Conservation (phyloP, 805 yeast genomes). For the Scheffersomyces coipomensis region DNA sequence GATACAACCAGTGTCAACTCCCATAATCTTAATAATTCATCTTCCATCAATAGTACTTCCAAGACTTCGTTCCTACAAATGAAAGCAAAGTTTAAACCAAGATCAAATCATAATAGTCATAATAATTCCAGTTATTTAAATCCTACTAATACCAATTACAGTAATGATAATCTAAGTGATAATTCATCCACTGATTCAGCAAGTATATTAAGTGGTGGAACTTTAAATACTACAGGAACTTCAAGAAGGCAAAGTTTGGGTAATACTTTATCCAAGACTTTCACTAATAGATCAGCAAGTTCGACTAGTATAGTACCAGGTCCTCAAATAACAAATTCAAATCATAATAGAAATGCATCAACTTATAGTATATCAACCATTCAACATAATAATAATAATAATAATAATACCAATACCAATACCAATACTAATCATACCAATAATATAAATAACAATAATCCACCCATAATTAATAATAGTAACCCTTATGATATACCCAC, state of each 20-base stretch:
- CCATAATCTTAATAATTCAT: not conserved
- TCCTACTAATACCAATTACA: conserved; percentile 6
- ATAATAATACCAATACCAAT: conserved; percentile 26
- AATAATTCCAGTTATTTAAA: conserved; percentile 1
- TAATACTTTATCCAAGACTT: conserved; percentile 11
- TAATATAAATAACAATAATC: too few relatives aligned
- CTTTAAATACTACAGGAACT: conserved; percentile 8
- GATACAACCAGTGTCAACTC: not conserved
- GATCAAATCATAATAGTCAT: conserved; percentile 3
- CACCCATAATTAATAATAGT: conserved; percentile 4
- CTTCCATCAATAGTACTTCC: not conserved
- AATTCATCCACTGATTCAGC: conserved; percentile 30
- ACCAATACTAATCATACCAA: conserved; percentile 30
- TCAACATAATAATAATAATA: conserved; percentile 17
- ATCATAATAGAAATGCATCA: conserved; percentile 39
- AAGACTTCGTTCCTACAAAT: not conserved
- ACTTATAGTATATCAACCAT: conserved; percentile 33
- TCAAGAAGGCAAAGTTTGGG: conserved; percentile 10
- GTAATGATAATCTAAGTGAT: conserved; percentile 24
- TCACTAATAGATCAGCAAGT: conserved; percentile 11
- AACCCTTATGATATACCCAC: conserved; percentile 9
- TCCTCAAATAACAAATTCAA: conserved; percentile 27
- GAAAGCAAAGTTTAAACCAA: conserved; percentile 6
- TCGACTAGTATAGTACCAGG: conserved; percentile 26
- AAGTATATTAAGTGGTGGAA: conserved; percentile 24